Conservation (phyloP, 331 rosid species). For the Prunus yedoensis region DNA sequence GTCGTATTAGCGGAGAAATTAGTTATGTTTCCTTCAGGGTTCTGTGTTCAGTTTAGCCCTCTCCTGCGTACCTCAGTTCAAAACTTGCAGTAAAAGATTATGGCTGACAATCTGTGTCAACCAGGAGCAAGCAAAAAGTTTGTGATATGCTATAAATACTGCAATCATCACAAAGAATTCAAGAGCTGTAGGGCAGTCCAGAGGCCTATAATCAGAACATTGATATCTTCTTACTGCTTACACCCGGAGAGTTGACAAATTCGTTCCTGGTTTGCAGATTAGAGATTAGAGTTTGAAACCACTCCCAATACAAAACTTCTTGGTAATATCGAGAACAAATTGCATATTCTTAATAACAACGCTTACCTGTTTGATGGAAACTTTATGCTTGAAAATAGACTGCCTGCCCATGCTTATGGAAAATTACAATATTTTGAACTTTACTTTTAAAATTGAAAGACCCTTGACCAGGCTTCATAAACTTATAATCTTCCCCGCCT, state of each 20-base stretch:
- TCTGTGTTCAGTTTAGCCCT: background rate
- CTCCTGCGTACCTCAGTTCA: background rate
- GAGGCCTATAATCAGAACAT: background rate
- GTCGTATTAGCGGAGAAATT: background rate
- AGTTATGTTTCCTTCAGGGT: background rate
- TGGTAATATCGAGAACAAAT: background rate
- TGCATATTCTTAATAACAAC: background rate
- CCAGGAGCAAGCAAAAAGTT: background rate
- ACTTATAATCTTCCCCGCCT: background rate
- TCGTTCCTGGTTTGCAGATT: background rate
- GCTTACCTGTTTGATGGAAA: constrained; percentile 1
- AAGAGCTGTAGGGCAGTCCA: constrained; percentile 1
- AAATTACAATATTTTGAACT: background rate
- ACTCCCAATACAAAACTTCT: background rate
- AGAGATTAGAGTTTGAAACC: background rate
- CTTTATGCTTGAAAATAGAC: background rate
- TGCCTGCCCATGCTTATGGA: background rate
- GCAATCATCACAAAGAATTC: background rate
- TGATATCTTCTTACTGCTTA: background rate
- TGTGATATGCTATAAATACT: background rate
- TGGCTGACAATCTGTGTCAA: background rate
- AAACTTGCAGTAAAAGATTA: background rate
- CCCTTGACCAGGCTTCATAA: background rate
- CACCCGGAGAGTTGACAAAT: background rate
- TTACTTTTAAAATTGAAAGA: background rate